Base-by-base conservation (phyloP, 106 monocot genomes). In the Dendrobium huoshanense region DNA sequence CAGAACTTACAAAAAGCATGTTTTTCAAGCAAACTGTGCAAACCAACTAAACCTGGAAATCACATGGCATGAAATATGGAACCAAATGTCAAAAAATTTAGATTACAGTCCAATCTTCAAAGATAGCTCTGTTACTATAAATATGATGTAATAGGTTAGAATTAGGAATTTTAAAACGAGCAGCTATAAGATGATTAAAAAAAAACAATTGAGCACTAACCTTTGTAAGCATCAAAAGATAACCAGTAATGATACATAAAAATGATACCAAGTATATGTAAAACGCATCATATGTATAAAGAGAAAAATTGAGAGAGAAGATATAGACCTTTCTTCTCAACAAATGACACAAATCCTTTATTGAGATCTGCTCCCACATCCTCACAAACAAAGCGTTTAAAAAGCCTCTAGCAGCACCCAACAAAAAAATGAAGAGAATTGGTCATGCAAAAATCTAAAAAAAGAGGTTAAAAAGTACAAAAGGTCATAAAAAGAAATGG, bases 301-400 rank as follows among this genome's bases (percentile, higher is more conserved):
- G 29, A 70, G 70, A 70, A 9, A 67, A 33, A 37, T 37, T 37
- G 68, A 68, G 68, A 68, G 68, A 13, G 25, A 73, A 43, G 5
- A 68, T 68, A 24, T 15, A 73, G 82, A 95, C 99, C 99, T 88
- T 43, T 93, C 84, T 99, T 99, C 58, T 93, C 93, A 49, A 95
- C 79, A 86, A 95, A 99, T 81, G 99, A 86, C 77, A 92, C 93
- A 78, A 93, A 99, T 7, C 99, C 95, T 78, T 77, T 76, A 84
- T 95, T 99, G 41, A 99, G 79, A 83, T 99, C 87, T 55, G 95
- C 85, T 77, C 98, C 98, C 80, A 93, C 73, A 80, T 95, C 92
- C 61, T 99, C 91, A 68, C 86, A 90, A 78, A 99, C 68, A 47
- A 80, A 76, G 20, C 99, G 92, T 82, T 99, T 99, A 82, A 99